Conservation (phyloP, 352 stramenopile genomes). For the Pythium rishiriense region DNA sequence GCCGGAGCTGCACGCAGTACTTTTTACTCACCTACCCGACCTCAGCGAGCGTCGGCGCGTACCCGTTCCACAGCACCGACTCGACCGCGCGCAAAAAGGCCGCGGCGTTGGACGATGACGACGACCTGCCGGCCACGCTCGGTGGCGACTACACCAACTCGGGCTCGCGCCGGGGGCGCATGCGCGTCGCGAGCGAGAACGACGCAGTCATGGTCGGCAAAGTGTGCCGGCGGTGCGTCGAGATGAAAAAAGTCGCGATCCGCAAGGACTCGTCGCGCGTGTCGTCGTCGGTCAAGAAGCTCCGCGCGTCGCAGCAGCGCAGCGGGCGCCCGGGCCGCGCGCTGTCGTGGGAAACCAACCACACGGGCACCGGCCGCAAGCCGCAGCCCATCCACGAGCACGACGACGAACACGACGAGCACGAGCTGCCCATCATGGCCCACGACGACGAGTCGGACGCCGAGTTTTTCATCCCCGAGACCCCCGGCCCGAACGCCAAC, state of each 20-base stretch:
- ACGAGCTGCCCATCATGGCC: conserved; percentile 24
- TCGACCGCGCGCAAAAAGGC: background rate
- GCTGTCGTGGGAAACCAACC: conserved; percentile 14
- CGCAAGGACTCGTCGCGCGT: conserved; percentile 22
- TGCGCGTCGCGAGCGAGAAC: conserved; percentile 22
- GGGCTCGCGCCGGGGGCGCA: background rate
- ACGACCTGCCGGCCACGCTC: conserved; percentile 18
- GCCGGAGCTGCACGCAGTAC: conserved; percentile 27
- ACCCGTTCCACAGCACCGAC: conserved; percentile 10
- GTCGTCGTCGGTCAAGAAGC: conserved; percentile 19
- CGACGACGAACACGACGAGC: conserved; percentile 20
- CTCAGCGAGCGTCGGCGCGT: conserved; percentile 15
- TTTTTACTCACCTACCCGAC: conserved; percentile 29
- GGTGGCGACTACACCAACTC: conserved; percentile 5
- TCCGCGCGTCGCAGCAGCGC: background rate
- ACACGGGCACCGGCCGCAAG: background rate
- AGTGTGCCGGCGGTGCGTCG: conserved; percentile 59
- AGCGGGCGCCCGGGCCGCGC: conserved; percentile 3
- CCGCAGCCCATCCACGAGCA: conserved; percentile 18
- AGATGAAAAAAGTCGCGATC: conserved; percentile 44
- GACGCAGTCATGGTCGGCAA: conserved; percentile 51
- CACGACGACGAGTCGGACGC: conserved; percentile 24
- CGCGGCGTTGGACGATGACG: conserved; percentile 12
- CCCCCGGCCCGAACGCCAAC: conserved; percentile 2
- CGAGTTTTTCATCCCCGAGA: conserved; percentile 23